Base-by-base conservation (phyloP, 164 flowering plant genomes). In the Tetracentron sinense region DNA sequence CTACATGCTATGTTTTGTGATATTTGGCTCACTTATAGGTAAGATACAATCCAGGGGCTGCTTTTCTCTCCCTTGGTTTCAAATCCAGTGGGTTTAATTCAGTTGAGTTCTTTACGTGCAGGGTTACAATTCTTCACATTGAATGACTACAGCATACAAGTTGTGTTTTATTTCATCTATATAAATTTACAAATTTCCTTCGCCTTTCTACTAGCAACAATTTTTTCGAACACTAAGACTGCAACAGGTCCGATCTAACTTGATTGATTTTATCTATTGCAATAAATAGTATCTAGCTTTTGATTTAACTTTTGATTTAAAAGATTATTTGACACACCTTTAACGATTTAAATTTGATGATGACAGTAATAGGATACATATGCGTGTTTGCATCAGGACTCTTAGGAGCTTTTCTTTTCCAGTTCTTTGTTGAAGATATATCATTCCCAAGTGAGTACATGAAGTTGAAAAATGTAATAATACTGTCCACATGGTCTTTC, bases 361-460 rank as follows among this genome's bases (percentile, higher is more conserved):
- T 74, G 58, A 44, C 86, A 89, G 96, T 85, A 56, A 56, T 75
- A 11, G 84, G 81, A 2, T 80, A 83, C 68, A 73, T 87, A 33
- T 62, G 62, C 33, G 84, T 89, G 27, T 89, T 87, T 66, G 90
- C 86, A 69, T 71, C 84, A 44, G 92, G 89, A 31, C 85, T 87
- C 27, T 64, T 87, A 51, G 92, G 90, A 26, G 75, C 69, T 49
- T 89, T 75, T 65, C 87, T 89, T 54, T 83, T 89, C 71, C 75
- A 79, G 48, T 53, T 47, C 50, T 82, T 83, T 59, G 30, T 89
- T 57, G 64, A 83, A 74, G 86, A 77, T 61, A 12, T 72, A 26
- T 80, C 94, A 56, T 89, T 89, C 63, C 87, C 96, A 74, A 78
- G 97, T 91, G 80, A 79, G 88, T 71, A n/a, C 15, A 52, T 2